These are phyloP conservation scores for Seiridium cupressi DNA, from an alignment of 2,329 filamentous ascomycete genomes.

Conservation along the genomic window DNA sequence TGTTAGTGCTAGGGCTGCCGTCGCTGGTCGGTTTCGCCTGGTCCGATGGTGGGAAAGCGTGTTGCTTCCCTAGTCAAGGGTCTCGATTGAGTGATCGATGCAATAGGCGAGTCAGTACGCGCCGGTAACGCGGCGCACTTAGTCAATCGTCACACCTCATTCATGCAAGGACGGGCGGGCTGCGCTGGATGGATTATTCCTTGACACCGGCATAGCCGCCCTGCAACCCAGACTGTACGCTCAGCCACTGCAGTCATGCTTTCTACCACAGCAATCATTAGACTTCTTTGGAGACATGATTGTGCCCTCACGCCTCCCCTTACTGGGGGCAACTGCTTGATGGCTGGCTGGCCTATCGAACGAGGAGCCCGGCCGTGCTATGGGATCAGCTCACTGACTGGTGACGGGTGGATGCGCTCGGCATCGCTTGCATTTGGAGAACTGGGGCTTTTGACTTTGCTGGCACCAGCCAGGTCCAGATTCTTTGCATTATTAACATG, in stretches of 20 bases:
- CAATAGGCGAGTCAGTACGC: neutral
- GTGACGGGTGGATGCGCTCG: neutral
- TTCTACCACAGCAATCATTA: too few species aligned
- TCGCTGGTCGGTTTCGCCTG: neutral
- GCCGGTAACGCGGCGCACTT: neutral
- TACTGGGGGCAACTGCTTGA: too few species aligned
- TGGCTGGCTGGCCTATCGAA: too few species aligned
- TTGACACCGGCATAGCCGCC: slow-evolving; percentile 4
- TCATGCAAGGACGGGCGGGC: neutral
- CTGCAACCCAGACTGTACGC: neutral
- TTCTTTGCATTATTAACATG: neutral
- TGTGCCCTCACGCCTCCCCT: too few species aligned
- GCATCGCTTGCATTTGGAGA: neutral
- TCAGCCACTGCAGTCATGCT: neutral
- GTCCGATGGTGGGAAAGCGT: neutral
- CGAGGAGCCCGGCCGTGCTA: too few species aligned
- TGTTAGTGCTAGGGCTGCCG: neutral
- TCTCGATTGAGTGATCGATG: neutral
- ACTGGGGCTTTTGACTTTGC: slow-evolving; percentile 1
- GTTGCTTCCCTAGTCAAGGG: neutral
- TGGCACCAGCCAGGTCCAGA: slow-evolving; percentile 4
- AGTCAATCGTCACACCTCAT: neutral
- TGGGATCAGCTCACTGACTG: neutral
- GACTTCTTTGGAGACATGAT: too few species aligned
- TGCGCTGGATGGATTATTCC: neutral